Evolutionary conservation across 768 basidiomycete species (phyloP).

Genomic region (Tricholoma flavovirens): DNA sequence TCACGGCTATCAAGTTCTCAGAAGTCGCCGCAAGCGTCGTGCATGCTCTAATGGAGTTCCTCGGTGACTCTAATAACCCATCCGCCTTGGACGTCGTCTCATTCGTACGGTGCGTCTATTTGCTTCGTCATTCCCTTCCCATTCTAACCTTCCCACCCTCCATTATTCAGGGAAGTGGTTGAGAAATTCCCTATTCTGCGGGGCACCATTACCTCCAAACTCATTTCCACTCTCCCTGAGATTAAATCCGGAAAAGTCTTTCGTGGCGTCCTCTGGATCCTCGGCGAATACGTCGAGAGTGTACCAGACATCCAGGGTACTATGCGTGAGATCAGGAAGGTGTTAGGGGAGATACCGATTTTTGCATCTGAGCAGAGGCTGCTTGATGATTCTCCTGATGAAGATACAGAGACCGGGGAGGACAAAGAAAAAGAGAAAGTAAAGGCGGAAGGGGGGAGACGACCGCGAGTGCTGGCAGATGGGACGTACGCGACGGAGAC

Average conservation of each 20-base stretch:
- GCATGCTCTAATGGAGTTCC: constrained; percentile 89
- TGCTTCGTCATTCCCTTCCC: not conserved
- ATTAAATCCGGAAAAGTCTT: constrained; percentile 97
- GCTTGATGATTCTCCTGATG: constrained; percentile 65
- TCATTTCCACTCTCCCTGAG: constrained; percentile 72
- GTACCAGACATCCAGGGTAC: constrained; percentile 62
- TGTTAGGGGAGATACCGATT: constrained; percentile 96
- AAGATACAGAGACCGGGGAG: constrained; percentile 39
- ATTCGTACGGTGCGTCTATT: constrained; percentile 35
- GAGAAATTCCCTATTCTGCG: constrained; percentile 94
- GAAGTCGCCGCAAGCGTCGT: constrained; percentile 96
- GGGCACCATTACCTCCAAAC: constrained; percentile 75
- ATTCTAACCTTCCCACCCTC: not conserved
- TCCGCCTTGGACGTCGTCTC: constrained; percentile 94
- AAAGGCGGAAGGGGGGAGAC: constrained; percentile 40
- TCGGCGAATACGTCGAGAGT: constrained; percentile 89
- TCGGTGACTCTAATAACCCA: constrained; percentile 91
- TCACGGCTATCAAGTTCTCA: constrained; percentile 93
- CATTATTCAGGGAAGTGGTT: constrained; percentile 71
- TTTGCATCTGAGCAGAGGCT: constrained; percentile 83
- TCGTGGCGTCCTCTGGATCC: constrained; percentile 94
- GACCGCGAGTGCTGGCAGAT: constrained; percentile 84
- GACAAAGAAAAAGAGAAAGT: constrained; percentile 44
- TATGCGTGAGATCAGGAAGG: constrained; percentile 75
- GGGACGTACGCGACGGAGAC: constrained; percentile 98